Evolutionary conservation across 1,139 yeast species (phyloP), one percentile per base, ranked within the genome.

Genomic region (Spathaspora sp.): DNA sequence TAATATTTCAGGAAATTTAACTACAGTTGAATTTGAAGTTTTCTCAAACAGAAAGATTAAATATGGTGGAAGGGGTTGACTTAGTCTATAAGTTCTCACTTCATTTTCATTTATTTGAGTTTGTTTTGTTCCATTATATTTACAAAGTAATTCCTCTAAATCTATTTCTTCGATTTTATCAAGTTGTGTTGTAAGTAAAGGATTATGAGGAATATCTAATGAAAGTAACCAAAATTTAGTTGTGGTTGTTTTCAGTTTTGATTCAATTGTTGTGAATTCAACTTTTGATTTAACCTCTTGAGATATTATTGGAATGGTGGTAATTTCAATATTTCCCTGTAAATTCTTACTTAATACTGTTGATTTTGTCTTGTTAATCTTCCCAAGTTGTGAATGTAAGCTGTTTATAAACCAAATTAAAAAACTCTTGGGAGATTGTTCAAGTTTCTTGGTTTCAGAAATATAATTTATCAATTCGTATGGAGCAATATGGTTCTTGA

Each of bases 401-500:
- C 62, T 64, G 53, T 82, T 82, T 16, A 87, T 53, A 10, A 86
- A 50, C 89, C 91, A 85, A 6, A 76, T 58, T 11, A 85, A 54
- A 49, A 86, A 80, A 17, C 64, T 65, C 50, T 77, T 78, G 0
- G 95, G 91, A 3, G 38, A 16, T 11, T 24, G 24, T 25, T 37
- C 26, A 20, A 33, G 20, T 20, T 46, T 49, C 1, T 71, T 52
- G 1, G 74, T 58, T 1, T 64, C 54, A 1, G 77, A 63, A 2
- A 84, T 63, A 46, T 64, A 67, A 51, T 81, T 83, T 43, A 84
- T 61, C 11, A 87, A 65, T 43, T 83, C 89, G 55, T 81, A 86
- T 0, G 90, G 86, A 0, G 93, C 82, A 2, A 86, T 72, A 57
- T 85, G 89, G 2, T 74, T 63, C 50, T 78, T 78, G 60, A 81